Base-by-base conservation (phyloP, 1,284 basidiomycete species). In the Phenoliferia sp. region DNA sequence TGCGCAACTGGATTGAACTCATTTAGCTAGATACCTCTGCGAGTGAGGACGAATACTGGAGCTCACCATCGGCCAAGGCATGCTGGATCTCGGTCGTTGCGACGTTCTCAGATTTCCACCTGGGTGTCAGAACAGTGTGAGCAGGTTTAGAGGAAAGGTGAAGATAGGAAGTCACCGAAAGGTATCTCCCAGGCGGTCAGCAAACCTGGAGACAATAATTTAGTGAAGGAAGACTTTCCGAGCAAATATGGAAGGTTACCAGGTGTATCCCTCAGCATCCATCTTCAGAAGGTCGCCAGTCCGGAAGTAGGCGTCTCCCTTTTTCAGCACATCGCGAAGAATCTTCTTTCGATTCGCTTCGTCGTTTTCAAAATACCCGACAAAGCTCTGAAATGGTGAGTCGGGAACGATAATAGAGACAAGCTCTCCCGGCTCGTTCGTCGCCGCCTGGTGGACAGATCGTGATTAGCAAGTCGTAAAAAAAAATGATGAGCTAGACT, bases 231-330 rank as follows among this genome's bases (percentile, higher is more conserved):
- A 22, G 12, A 12, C 12, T 12, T 22, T 44, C 12, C 12, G 39
- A 31, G 5, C 28, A 3, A 29, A 15, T 1, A 17, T 28, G 6
- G 54, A 55, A 29, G 54, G 28, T n/a, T 15, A 55, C 55, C 55
- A 79, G 71, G 72, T 78, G 71, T 73, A 73, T 3, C 78, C 78
- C 33, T 78, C 74, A 4, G 31, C 22, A 33, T 75, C 74, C 62
- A 71, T 70, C 52, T 67, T 67, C 65, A 79, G 72, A 35, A 79
- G 67, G 65, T 79, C 78, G 29, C 78, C 78, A 6, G 74, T 74
- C 6, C 78, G 69, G 74, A 79, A 79, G 73, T 73, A 79, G 16
- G 69, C 63, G 60, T 79, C 78, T 15, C 78, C 78, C 64, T 76
- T 75, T 7, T 26, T 62, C 19, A 79, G 74, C 3, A 79, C 78